phyloP scores from a whole-genome alignment of 2,329 filamentous ascomycete species.

The Mollisia scopiformis region DNA sequence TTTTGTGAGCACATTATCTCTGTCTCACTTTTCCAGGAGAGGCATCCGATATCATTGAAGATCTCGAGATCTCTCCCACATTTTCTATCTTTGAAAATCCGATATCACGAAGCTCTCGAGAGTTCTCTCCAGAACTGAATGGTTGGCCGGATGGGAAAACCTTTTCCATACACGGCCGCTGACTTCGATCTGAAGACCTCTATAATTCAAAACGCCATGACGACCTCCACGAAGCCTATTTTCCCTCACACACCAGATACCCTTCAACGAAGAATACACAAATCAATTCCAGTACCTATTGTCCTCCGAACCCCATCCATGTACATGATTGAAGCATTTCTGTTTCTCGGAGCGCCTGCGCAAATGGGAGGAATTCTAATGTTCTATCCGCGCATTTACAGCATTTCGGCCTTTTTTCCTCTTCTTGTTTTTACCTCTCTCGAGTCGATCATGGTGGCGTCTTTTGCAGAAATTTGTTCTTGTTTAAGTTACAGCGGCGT shows the following conservation, averaged over 20 bases:
- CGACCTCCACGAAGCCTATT: background rate
- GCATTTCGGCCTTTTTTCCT: background rate
- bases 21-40: background rate
- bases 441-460: background rate
- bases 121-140: background rate
- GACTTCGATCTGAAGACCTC: background rate
- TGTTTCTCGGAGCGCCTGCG: background rate
- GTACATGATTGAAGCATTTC: constrained; percentile 1
- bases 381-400: background rate
- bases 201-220: background rate
- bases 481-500: background rate
- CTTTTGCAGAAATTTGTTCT: background rate
- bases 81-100: background rate
- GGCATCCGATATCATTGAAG: constrained; percentile 1
- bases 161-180: background rate
- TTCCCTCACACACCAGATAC: background rate
- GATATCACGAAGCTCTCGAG: constrained; percentile 1
- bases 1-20: constrained; percentile 46
- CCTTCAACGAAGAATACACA: background rate
- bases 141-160: background rate
- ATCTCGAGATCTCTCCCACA: background rate
- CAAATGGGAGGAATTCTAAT: background rate
- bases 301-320: background rate
- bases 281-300: background rate
- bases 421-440: no score